These are phyloP conservation scores for Gnomoniopsis sp. DNA, from an alignment of 2,329 filamentous ascomycete genomes.

Conservation along the genomic window DNA sequence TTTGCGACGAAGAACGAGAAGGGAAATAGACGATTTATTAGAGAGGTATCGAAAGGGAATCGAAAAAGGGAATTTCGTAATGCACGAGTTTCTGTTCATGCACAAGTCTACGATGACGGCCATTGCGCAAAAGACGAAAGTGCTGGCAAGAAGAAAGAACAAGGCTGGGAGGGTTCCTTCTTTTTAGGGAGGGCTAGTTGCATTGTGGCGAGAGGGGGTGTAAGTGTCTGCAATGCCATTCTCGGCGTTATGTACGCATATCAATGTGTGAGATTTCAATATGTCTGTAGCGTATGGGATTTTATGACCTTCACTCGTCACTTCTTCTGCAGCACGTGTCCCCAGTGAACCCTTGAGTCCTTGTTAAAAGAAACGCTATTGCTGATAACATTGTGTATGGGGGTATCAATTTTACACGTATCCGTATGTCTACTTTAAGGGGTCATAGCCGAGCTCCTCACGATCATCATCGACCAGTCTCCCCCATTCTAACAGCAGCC, in stretches of 20 bases:
- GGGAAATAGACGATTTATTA: not conserved
- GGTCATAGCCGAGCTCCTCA: slow-evolving; percentile 31
- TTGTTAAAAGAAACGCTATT: not conserved
- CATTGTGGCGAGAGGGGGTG: not conserved
- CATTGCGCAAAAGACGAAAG: not conserved
- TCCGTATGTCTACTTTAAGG: not conserved
- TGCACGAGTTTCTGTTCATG: no score
- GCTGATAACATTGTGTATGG: not conserved
- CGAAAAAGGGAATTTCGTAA: not conserved
- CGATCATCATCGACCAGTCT: slow-evolving; percentile 37
- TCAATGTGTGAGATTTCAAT: slow-evolving; percentile 10
- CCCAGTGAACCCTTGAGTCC: not conserved
- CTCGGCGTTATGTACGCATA: slow-evolving; percentile 13
- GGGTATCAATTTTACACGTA: not conserved
- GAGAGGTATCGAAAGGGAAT: not conserved
- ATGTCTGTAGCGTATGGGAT: slow-evolving; percentile 11
- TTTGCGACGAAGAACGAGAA: no score
- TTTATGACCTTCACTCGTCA: not conserved
- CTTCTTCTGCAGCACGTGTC: not conserved
- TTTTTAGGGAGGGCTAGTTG: not conserved
- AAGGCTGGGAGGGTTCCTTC: not conserved
- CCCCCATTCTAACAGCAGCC: slow-evolving; percentile 49
- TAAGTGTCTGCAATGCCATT: slow-evolving; percentile 4
- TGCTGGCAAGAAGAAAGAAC: not conserved
- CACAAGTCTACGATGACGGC: not conserved